These are phyloP conservation scores for Mycena alexandri DNA, from an alignment of 768 basidiomycete species.

Conservation along the genomic window DNA sequence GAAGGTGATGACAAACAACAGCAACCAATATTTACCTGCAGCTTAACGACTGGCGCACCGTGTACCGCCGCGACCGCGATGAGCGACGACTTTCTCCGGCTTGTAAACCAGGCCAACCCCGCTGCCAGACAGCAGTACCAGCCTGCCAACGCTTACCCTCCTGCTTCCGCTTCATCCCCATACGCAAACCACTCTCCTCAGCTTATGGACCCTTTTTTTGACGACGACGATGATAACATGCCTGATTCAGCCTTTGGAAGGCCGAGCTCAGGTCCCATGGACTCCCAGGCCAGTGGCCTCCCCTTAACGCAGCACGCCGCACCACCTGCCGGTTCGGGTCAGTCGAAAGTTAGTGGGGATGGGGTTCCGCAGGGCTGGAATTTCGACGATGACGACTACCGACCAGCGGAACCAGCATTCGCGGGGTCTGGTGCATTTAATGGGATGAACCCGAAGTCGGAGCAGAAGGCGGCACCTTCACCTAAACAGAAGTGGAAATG, in stretches of 20 bases:
- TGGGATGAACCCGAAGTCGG: conserved; percentile 39
- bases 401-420: conserved; percentile 55
- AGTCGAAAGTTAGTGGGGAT: conserved; percentile 58
- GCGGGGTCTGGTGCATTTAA: conserved; percentile 58
- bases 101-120: conserved; percentile 80
- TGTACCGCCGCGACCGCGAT: too few species aligned
- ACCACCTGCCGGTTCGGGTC: conserved; percentile 69
- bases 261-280: conserved; percentile 55
- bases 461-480: conserved; percentile 38
- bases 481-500: conserved; percentile 73
- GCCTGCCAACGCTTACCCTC: conserved; percentile 72
- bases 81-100: conserved; percentile 80
- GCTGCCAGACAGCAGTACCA: conserved; percentile 63
- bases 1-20: too few species aligned
- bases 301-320: conserved; percentile 72
- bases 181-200: conserved; percentile 61
- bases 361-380: conserved; percentile 78
- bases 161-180: conserved; percentile 56
- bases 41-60: too few species aligned
- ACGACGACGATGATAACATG: conserved; percentile 82
- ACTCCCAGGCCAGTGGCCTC: conserved; percentile 67
- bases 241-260: conserved; percentile 78
- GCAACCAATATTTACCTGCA: too few species aligned
- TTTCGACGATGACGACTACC: conserved; percentile 76
- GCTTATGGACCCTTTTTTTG: conserved; percentile 89